Evolutionary conservation across 2,329 filamentous ascomycete species (phyloP).

Genomic region (Apiospora arundinis): DNA sequence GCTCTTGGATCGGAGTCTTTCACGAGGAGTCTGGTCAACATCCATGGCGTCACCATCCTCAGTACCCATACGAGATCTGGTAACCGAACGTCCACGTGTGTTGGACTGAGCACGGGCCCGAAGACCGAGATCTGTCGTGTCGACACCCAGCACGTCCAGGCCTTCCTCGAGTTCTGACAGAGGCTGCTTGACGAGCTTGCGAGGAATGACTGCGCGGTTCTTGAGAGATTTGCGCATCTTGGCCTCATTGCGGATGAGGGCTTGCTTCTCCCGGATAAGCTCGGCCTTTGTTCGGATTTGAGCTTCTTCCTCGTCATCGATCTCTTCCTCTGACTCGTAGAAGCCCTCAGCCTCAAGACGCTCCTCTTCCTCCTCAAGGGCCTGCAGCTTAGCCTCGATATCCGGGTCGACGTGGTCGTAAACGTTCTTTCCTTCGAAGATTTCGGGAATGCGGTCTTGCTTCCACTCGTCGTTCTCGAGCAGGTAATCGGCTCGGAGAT

Average conservation of each 20-base stretch:
- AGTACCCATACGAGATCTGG: slow-evolving; percentile 66
- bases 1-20: slow-evolving; percentile 76
- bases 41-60: slow-evolving; percentile 81
- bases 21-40: slow-evolving; percentile 62
- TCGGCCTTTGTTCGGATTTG: slow-evolving; percentile 92
- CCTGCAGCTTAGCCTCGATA: slow-evolving; percentile 90
- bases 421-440: slow-evolving; percentile 95
- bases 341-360: slow-evolving; percentile 88
- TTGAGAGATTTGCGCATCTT: slow-evolving; percentile 96
- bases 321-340: slow-evolving; percentile 84
- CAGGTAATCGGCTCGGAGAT: slow-evolving; percentile 87
- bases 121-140: slow-evolving; percentile 75
- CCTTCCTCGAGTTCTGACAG: slow-evolving; percentile 87
- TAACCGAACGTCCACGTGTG: slow-evolving; percentile 73
- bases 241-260: slow-evolving; percentile 90
- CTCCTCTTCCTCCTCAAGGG: slow-evolving; percentile 95
- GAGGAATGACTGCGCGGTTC: slow-evolving; percentile 93
- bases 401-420: slow-evolving; percentile 98
- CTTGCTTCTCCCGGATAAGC: slow-evolving; percentile 92
- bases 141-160: slow-evolving; percentile 84
- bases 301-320: slow-evolving; percentile 88
- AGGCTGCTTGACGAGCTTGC: slow-evolving; percentile 79
- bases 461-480: slow-evolving; percentile 93
- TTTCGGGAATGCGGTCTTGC: slow-evolving; percentile 92
- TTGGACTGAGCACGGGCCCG: slow-evolving; percentile 73